Percentiles rank a stretch among this genome's conserved stretches.
Conservation (phyloP, 2,329 filamentous ascomycete species). For the Diaporthe batatas region DNA sequence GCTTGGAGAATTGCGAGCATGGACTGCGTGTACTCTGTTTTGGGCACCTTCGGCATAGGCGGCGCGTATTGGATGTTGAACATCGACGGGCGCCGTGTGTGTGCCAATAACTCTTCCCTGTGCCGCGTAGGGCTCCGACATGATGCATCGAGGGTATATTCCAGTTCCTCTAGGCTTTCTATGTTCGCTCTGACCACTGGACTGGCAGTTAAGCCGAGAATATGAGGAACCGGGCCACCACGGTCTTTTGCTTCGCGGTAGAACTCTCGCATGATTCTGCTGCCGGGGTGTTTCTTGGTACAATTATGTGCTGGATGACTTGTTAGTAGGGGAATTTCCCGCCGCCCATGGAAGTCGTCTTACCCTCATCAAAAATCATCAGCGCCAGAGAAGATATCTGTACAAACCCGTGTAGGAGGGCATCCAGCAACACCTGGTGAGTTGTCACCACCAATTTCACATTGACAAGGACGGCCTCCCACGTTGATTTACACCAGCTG, state of each 20-base stretch:
- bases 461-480: constrained; percentile 75
- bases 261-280: constrained; percentile 78
- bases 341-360: constrained; percentile 36
- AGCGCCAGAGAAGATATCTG: constrained; percentile 73
- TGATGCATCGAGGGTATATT: constrained; percentile 76
- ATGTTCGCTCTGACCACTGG: constrained; percentile 74
- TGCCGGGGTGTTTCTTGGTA: constrained; percentile 71
- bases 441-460: constrained; percentile 83
- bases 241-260: constrained; percentile 67
- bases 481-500: constrained; percentile 76
- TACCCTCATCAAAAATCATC: constrained; percentile 87
- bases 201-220: constrained; percentile 86
- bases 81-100: constrained; percentile 76
- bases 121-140: constrained; percentile 78
- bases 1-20: constrained; percentile 60
- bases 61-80: constrained; percentile 51
- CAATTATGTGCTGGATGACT: constrained; percentile 78
- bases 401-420: constrained; percentile 81
- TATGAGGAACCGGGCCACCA: constrained; percentile 66
- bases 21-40: constrained; percentile 47
- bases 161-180: constrained; percentile 71
- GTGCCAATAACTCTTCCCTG: constrained; percentile 75
- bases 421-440: constrained; percentile 80
- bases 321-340: not conserved
- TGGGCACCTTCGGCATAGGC: not conserved